Conservation (phyloP, 345 rosid species). For the Orychophragmus violaceus region DNA sequence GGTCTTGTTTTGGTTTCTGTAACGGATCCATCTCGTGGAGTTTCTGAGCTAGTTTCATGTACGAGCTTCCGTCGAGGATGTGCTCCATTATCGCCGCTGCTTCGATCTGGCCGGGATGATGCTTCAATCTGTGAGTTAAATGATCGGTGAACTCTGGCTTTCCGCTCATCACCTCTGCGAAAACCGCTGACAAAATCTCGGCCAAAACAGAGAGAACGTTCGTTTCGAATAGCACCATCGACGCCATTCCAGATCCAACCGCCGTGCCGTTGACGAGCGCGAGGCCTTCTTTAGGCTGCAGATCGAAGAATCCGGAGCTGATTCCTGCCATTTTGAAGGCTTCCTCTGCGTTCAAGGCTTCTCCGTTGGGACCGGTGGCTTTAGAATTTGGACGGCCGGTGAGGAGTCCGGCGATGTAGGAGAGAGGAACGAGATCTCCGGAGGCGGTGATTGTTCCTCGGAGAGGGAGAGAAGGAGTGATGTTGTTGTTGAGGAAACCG, state of each 20-base stretch:
- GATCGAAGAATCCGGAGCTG: slow-evolving; percentile 43
- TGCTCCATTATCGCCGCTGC: slow-evolving; percentile 82
- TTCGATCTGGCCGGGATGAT: slow-evolving; percentile 79
- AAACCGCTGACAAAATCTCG: slow-evolving; percentile 55
- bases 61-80: slow-evolving; percentile 58
- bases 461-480: slow-evolving; percentile 72
- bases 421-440: slow-evolving; percentile 65
- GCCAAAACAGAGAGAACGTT: slow-evolving; percentile 45
- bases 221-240: slow-evolving; percentile 56
- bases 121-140: slow-evolving; percentile 61
- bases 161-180: slow-evolving; percentile 72
- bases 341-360: slow-evolving; percentile 33
- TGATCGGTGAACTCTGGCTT: slow-evolving; percentile 77
- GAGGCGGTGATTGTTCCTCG: slow-evolving; percentile 72
- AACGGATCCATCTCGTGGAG: slow-evolving; percentile 64
- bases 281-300: slow-evolving; percentile 73
- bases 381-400: slow-evolving; percentile 60
- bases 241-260: slow-evolving; percentile 72
- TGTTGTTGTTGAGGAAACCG: slow-evolving; percentile 50
- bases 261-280: slow-evolving; percentile 75
- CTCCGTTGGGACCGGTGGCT: slow-evolving; percentile 53
- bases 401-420: slow-evolving; percentile 58
- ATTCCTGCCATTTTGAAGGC: slow-evolving; percentile 52
- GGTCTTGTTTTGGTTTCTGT: slow-evolving; percentile 64
- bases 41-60: slow-evolving; percentile 51